phyloP scores from a whole-genome alignment of 1,284 basidiomycete species.

The Trametes hirsuta region DNA sequence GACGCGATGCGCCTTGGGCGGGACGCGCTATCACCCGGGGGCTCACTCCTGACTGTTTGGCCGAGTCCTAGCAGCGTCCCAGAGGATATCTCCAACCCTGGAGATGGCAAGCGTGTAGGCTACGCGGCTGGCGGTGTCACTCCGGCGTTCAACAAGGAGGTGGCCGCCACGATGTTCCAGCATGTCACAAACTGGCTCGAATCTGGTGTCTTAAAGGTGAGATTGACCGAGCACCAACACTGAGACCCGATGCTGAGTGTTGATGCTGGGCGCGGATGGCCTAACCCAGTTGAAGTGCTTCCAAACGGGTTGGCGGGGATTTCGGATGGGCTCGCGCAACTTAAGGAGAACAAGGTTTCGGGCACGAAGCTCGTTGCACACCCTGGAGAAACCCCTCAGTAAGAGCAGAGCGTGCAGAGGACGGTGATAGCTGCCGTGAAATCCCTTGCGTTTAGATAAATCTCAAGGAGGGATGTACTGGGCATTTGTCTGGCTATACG shows the following conservation, averaged over 20 bases:
- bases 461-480: no score
- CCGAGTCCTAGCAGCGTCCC: conserved; percentile 11
- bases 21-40: conserved; percentile 37
- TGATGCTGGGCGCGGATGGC: conserved; percentile 18
- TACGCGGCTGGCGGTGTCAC: not conserved
- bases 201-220: conserved; percentile 5
- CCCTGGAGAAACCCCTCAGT: conserved; percentile 31
- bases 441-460: no score
- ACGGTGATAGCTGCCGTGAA: no score
- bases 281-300: conserved; percentile 34
- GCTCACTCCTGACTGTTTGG: conserved; percentile 31
- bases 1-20: conserved; percentile 28
- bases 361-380: conserved; percentile 34
- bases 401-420: no score
- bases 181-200: conserved; percentile 4
- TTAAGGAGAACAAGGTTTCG: conserved; percentile 31
- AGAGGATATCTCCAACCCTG: conserved; percentile 1
- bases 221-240: not conserved
- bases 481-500: no score
- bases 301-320: conserved; percentile 34
- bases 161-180: not conserved
- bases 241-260: not conserved
- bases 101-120: conserved; percentile 3
- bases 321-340: conserved; percentile 27
- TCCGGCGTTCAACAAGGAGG: not conserved